Conservation (phyloP, 768 basidiomycete species). For the Amanita fuliginea region DNA sequence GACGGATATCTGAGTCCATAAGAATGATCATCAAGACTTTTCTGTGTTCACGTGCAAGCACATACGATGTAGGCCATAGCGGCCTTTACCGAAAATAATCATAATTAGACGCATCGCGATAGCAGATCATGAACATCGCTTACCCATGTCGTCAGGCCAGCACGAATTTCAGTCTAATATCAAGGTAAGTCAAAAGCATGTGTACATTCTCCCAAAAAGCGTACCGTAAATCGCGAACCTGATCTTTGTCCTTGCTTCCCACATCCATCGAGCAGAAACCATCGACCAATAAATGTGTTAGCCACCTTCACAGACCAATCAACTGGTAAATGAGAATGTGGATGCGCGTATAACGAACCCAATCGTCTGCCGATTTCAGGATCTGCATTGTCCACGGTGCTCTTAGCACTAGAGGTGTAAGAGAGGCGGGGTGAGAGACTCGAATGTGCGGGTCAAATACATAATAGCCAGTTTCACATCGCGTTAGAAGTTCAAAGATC, state of each 20-base stretch:
- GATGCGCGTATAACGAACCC: background rate
- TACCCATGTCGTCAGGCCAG: slow-evolving; percentile 76
- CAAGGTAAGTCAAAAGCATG: background rate
- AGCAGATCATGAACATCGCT: slow-evolving; percentile 13
- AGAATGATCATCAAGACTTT: background rate
- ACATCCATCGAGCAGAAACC: slow-evolving; percentile 67
- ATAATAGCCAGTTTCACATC: no score
- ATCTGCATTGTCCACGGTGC: background rate
- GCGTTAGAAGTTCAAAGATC: no score
- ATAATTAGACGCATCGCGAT: background rate
- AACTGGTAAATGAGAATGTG: background rate
- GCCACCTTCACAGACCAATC: slow-evolving; percentile 25
- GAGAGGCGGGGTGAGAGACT: background rate
- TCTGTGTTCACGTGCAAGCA: background rate
- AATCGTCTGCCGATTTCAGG: background rate
- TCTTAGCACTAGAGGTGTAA: background rate
- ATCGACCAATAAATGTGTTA: slow-evolving; percentile 40
- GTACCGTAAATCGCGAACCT: slow-evolving; percentile 52
- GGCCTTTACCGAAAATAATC: slow-evolving; percentile 28
- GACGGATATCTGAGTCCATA: slow-evolving; percentile 54
- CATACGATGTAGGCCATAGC: slow-evolving; percentile 83
- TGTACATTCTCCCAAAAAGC: slow-evolving; percentile 5
- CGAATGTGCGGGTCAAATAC: background rate
- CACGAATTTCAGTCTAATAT: slow-evolving; percentile 64
- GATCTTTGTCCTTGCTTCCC: slow-evolving; percentile 50